phyloP scores from a whole-genome alignment of 441 rosid genomes.

The Arabidopsis hybrid region DNA sequence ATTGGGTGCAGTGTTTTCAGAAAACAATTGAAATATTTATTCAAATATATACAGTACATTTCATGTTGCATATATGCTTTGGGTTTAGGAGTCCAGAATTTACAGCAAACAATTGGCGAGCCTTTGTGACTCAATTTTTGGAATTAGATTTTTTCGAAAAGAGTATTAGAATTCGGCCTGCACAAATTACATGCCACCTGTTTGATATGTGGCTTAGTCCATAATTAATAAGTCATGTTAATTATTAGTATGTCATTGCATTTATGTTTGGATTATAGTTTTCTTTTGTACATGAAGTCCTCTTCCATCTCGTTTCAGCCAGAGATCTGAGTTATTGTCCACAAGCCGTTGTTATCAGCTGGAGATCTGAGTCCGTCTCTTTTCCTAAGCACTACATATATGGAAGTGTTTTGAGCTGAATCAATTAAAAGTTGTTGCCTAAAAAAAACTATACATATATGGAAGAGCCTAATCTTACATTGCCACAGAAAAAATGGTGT shows the following conservation, averaged over 20 bases:
- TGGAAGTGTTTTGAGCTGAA: too few species aligned
- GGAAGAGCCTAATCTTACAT: too few species aligned
- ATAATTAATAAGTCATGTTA: conserved; percentile 5
- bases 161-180: not conserved
- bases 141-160: not conserved
- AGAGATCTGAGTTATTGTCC: too few species aligned
- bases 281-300: not conserved
- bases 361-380: too few species aligned
- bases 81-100: not conserved
- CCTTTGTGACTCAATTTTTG: not conserved
- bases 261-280: conserved; percentile 9
- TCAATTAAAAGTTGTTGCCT: too few species aligned
- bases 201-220: conserved; percentile 5
- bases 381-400: too few species aligned
- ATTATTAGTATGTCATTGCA: not conserved
- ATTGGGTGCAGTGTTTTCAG: conserved; percentile 20
- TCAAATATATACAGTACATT: not conserved
- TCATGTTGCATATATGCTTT: not conserved
- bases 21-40: conserved; percentile 18
- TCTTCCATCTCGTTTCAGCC: too few species aligned
- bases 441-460: too few species aligned
- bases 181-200: not conserved
- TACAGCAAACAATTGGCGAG: not conserved
- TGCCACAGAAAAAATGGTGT: too few species aligned
- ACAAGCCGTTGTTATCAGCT: too few species aligned